Percentiles rank a stretch among this genome's conserved stretches.
Evolutionary conservation across 768 basidiomycete species (phyloP).

Genomic region (Rubroboletus satanas): DNA sequence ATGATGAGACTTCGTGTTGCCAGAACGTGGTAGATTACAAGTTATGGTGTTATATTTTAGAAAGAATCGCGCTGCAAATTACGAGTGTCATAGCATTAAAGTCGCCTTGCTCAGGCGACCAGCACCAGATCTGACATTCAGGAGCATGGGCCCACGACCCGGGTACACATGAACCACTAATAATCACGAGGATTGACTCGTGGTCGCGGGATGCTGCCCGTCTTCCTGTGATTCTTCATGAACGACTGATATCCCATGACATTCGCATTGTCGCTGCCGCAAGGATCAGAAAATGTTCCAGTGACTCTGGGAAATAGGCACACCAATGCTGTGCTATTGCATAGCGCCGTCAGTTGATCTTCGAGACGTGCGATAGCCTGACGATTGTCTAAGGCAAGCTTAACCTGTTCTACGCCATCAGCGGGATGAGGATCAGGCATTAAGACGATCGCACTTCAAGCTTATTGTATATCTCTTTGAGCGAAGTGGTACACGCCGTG

Average conservation of each 20-base stretch:
- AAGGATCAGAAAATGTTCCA: background rate
- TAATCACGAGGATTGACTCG: background rate
- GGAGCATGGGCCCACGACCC: too few relatives aligned
- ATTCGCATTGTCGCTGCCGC: slow-evolving; percentile 9
- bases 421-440: background rate
- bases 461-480: slow-evolving; percentile 6
- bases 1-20: background rate
- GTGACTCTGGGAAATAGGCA: background rate
- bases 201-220: background rate
- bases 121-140: background rate
- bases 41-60: background rate
- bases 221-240: background rate
- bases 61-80: background rate
- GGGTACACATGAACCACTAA: background rate
- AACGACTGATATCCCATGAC: background rate
- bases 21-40: background rate
- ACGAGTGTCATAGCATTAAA: background rate
- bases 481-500: slow-evolving; percentile 7
- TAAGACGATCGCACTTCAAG: slow-evolving; percentile 1
- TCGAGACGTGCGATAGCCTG: slow-evolving; percentile 8
- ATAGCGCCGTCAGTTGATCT: slow-evolving; percentile 2
- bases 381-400: slow-evolving; percentile 9
- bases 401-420: slow-evolving; percentile 5
- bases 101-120: background rate
- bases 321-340: background rate